Base-by-base conservation (phyloP, 345 rosid genomes). In the Eucalyptus globulus region DNA sequence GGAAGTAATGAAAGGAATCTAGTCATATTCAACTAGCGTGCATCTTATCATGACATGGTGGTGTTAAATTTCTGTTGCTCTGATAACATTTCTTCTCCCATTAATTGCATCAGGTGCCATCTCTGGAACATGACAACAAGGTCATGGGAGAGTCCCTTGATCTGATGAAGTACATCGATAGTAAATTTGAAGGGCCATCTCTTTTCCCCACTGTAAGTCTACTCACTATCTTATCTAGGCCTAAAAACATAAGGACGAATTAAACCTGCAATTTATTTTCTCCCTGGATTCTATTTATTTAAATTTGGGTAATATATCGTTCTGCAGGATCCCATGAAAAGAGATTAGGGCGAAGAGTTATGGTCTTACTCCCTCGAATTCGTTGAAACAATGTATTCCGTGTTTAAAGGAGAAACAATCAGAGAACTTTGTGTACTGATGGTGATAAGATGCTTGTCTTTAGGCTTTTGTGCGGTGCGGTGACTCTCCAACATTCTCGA, bases 61-160 rank as follows among this genome's bases (percentile, higher is more conserved):
- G 81, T 19, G 21, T 72, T 34, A 21, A 34, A 16, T 54, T 49
- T 29, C 60, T 86, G 29, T 72, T 72, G 22, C 26, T 34, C 26
- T 5, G 81, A 19, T 72, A 2, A 53, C 69, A 34, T 9, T 72
- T 17, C 26, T 72, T 72, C 45, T 72, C 81, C 21, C 24, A 72
- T 76, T 58, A 76, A 19, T 53, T 80, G 86, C 12, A 80, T 17
- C 44, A 97, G 99, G 99, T 98, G 76, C 99, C 99, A 51, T 91
- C 99, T 24, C 91, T 98, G 92, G 99, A 98, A 89, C 99, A 98
- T 93, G 93, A 98, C 90, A 96, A 98, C 15, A 95, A 97, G 92
- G 53, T 97, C 86, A 96, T 91, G 27, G 99, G 98, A 50, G 99
- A 98, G 93, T 95, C 98, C 93, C 93, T 97, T 37, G 98, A 98